Conservation (phyloP, 306 rosid species). For the Echinosophora koreensis region DNA sequence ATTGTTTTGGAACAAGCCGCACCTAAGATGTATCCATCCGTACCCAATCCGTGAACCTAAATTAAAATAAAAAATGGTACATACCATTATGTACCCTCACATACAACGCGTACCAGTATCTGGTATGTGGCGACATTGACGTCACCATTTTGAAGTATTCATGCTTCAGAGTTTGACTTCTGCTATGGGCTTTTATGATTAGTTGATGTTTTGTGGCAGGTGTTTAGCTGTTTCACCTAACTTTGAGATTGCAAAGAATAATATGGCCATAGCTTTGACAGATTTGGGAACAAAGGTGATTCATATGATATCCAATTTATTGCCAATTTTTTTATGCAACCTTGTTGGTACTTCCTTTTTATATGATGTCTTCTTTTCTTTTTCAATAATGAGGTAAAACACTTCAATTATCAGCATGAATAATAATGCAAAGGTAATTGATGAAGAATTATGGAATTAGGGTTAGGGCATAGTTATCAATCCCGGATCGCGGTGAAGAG, state of each 20-base stretch:
- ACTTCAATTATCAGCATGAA: slow-evolving; percentile 8
- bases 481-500: too few species aligned
- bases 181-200: slow-evolving; percentile 33
- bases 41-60: too few species aligned
- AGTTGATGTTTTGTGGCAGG: slow-evolving; percentile 61
- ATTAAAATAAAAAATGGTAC: too few species aligned
- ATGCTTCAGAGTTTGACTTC: background rate
- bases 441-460: too few species aligned
- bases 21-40: too few species aligned
- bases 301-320: background rate
- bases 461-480: too few species aligned
- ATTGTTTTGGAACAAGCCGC: too few species aligned
- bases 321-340: background rate
- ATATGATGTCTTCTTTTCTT: slow-evolving; percentile 29
- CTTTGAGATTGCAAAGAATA: slow-evolving; percentile 98
- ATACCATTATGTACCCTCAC: too few species aligned
- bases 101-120: too few species aligned
- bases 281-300: slow-evolving; percentile 98
- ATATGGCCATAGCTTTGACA: slow-evolving; percentile 99
- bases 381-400: background rate
- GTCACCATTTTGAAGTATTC: too few species aligned
- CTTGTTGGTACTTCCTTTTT: background rate
- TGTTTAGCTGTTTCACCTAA: slow-evolving; percentile 97
- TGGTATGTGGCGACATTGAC: too few species aligned
- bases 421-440: slow-evolving; percentile 19